Evolutionary conservation across 345 rosid genomes (phyloP).

Genomic region (Salix arbutifolia): DNA sequence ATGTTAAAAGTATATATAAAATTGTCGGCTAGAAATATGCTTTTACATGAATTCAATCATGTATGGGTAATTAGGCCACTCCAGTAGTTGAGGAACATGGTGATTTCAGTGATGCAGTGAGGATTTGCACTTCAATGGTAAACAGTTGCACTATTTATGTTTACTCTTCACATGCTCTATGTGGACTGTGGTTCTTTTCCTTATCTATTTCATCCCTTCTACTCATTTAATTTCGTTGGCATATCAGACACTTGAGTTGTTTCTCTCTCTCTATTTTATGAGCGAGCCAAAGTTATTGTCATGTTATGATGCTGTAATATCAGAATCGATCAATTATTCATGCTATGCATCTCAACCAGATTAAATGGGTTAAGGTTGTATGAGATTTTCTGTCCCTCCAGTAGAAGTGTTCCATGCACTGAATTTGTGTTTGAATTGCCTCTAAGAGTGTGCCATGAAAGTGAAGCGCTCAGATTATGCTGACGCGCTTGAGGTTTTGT

Average conservation of each 20-base stretch:
- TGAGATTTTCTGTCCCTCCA: not conserved
- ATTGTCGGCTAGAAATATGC: not conserved
- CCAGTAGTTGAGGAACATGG: not conserved
- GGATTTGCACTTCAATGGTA: not conserved
- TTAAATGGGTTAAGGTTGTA: not conserved
- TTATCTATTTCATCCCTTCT: not conserved
- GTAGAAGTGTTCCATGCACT: not conserved
- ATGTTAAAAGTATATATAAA: not conserved
- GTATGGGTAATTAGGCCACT: not conserved
- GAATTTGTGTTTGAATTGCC: not conserved
- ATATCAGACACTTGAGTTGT: not conserved
- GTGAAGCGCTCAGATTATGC: not conserved
- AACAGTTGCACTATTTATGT: not conserved
- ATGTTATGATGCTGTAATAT: not conserved
- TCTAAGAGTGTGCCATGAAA: not conserved
- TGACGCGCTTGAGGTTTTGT: slow-evolving; percentile 9
- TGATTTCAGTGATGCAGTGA: not conserved
- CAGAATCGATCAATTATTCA: not conserved
- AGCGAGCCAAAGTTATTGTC: not conserved
- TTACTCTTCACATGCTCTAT: not conserved
- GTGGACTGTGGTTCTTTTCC: not conserved
- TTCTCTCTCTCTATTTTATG: not conserved
- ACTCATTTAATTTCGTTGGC: not conserved
- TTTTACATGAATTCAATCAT: not conserved
- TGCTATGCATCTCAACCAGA: not conserved